A percentile compares a stretch with the other conserved stretches of the same genome.
phyloP scores from a whole-genome alignment of 1,284 basidiomycete genomes.

The Ustilago vetiveriae region DNA sequence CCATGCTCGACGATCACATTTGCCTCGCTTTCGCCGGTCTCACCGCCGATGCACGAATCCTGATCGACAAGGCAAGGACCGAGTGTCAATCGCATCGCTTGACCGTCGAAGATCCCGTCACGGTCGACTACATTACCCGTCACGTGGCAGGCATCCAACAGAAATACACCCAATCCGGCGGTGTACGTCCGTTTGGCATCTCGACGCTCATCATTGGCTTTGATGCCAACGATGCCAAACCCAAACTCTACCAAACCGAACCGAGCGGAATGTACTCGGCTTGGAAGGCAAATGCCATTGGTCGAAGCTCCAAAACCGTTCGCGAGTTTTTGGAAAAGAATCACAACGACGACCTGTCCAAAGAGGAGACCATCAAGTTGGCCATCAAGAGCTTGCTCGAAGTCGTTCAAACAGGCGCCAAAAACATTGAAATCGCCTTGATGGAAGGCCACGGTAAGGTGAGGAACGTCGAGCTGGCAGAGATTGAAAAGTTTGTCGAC shows the following conservation, averaged over 20 bases:
- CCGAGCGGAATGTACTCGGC: slow-evolving; percentile 95
- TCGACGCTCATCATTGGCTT: slow-evolving; percentile 97
- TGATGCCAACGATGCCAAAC: slow-evolving; percentile 87
- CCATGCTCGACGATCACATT: slow-evolving; percentile 97
- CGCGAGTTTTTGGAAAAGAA: slow-evolving; percentile 99
- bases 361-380: slow-evolving; percentile 91
- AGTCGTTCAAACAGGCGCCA: slow-evolving; percentile 98
- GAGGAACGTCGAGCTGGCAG: slow-evolving; percentile 57
- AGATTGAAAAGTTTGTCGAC: slow-evolving; percentile 65
- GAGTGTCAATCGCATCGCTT: slow-evolving; percentile 98
- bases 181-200: slow-evolving; percentile 97
- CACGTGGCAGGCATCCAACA: slow-evolving; percentile 98
- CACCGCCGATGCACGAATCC: slow-evolving; percentile 94
- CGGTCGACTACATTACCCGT: slow-evolving; percentile 97
- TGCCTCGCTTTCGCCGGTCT: slow-evolving; percentile 97
- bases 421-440: slow-evolving; percentile 72
- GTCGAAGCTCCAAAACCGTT: slow-evolving; percentile 96
- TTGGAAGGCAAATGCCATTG: slow-evolving; percentile 99
- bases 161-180: slow-evolving; percentile 98
- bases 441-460: slow-evolving; percentile 63
- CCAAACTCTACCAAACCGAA: slow-evolving; percentile 94
- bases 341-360: slow-evolving; percentile 86
- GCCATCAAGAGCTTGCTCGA: slow-evolving; percentile 95
- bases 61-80: slow-evolving; percentile 96
- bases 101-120: slow-evolving; percentile 97